Evolutionary conservation across 768 basidiomycete species (phyloP).

Genomic region (Suillus weaverae): DNA sequence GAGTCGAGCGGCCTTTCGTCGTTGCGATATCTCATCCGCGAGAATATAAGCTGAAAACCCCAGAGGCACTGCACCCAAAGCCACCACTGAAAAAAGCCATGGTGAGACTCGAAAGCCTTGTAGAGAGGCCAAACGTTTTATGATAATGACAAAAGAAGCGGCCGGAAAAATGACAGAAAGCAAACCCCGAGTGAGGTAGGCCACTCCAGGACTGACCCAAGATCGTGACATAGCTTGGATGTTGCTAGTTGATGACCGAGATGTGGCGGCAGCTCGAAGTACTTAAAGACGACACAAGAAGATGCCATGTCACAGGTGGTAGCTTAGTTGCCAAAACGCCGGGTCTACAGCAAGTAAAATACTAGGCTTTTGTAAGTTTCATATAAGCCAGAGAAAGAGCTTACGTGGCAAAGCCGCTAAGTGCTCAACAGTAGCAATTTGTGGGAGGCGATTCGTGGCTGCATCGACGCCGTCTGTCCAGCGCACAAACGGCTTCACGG

Average conservation of each 20-base stretch:
- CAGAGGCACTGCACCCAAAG: constrained; percentile 4
- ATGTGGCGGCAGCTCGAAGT: not conserved
- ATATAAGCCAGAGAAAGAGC: not conserved
- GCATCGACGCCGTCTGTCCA: not conserved
- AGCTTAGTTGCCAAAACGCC: not conserved
- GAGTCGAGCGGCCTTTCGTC: constrained; percentile 18
- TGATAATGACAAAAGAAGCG: constrained; percentile 13
- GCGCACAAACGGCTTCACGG: not conserved
- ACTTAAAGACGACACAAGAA: not conserved
- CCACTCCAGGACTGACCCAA: constrained; percentile 22
- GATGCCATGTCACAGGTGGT: not conserved
- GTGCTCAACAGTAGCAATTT: not conserved
- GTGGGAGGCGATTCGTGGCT: not conserved
- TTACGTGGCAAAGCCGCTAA: not conserved
- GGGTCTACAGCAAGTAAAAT: not conserved
- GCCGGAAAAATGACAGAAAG: constrained; percentile 16
- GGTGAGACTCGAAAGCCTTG: constrained; percentile 14
- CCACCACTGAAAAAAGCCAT: constrained; percentile 6
- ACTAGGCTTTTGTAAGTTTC: not conserved
- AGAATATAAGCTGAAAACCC: constrained; percentile 4
- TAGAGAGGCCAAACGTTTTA: constrained; percentile 10
- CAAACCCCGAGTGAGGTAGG: constrained; percentile 17
- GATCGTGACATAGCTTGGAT: not conserved
- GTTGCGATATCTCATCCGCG: constrained; percentile 11
- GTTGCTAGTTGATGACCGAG: not conserved